Conservation (phyloP, 2,329 filamentous ascomycete genomes). For the Alternaria tenuissima region DNA sequence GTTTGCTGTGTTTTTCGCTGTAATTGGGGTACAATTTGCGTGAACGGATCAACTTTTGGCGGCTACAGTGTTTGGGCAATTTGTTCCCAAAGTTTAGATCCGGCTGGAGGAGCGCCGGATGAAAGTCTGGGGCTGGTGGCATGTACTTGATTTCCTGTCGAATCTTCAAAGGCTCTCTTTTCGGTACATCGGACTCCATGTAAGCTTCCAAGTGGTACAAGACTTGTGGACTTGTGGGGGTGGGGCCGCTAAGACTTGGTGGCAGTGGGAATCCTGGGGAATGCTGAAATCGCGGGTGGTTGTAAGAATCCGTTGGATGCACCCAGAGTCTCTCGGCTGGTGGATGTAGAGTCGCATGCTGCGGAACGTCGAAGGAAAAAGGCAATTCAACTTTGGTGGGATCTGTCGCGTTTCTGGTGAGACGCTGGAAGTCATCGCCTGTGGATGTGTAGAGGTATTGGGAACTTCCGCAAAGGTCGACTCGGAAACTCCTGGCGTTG, state of each 20-base stretch:
- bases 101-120: constrained; percentile 25
- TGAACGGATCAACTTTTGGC: constrained; percentile 33
- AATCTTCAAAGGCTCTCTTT: constrained; percentile 6
- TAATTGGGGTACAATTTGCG: constrained; percentile 34
- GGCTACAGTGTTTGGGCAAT: constrained; percentile 28
- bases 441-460: constrained; percentile 32
- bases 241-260: constrained; percentile 19
- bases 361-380: constrained; percentile 37
- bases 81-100: constrained; percentile 22
- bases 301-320: constrained; percentile 26
- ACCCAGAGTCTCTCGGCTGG: constrained; percentile 24
- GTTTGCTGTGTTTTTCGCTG: constrained; percentile 25
- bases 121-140: constrained; percentile 25
- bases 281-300: constrained; percentile 37
- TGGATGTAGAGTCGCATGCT: constrained; percentile 22
- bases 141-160: constrained; percentile 22
- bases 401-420: constrained; percentile 25
- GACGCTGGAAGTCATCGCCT: constrained; percentile 31
- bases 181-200: constrained; percentile 11
- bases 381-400: constrained; percentile 35
- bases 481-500: constrained; percentile 18
- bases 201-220: constrained; percentile 29
- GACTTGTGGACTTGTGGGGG: constrained; percentile 17
- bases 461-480: constrained; percentile 27
- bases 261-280: constrained; percentile 32